These are phyloP conservation scores for Torrubiella hemipterigena DNA, from an alignment of 2,329 filamentous ascomycete genomes.

Conservation along the genomic window DNA sequence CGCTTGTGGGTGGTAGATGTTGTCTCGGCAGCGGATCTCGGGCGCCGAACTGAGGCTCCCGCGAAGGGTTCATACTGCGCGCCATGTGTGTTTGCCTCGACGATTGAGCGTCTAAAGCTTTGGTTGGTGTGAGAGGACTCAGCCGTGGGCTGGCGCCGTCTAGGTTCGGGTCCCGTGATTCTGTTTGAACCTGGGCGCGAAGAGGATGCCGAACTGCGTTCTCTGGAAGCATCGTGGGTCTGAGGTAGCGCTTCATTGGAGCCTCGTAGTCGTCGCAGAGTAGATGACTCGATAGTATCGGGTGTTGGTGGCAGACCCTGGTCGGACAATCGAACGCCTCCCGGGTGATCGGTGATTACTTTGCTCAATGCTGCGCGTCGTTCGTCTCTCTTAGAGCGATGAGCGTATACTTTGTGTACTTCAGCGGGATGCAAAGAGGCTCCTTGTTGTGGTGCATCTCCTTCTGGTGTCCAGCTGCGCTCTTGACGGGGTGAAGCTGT, in stretches of 20 bases:
- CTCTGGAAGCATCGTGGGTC: slow-evolving; percentile 14
- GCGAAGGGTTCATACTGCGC: no score
- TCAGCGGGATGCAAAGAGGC: no score
- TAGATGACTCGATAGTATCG: slow-evolving; percentile 46
- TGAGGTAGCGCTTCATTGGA: slow-evolving; percentile 35
- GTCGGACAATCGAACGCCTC: slow-evolving; percentile 26
- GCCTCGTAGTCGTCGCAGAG: slow-evolving; percentile 35
- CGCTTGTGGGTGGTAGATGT: slow-evolving; percentile 25
- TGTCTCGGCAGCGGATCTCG: slow-evolving; percentile 35
- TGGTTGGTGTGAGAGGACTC: neutral
- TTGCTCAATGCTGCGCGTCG: slow-evolving; percentile 35
- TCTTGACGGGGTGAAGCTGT: no score
- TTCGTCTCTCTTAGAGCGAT: slow-evolving; percentile 33
- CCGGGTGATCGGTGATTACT: slow-evolving; percentile 34
- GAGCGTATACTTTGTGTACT: no score
- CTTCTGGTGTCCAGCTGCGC: no score
- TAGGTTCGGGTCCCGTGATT: slow-evolving; percentile 1
- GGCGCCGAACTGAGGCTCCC: slow-evolving; percentile 22
- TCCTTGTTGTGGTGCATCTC: no score
- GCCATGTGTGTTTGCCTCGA: no score
- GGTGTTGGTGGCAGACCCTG: slow-evolving; percentile 43
- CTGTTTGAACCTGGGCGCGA: slow-evolving; percentile 13
- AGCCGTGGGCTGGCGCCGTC: neutral
- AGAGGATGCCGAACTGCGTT: slow-evolving; percentile 19
- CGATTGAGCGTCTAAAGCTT: slow-evolving; percentile 3